phyloP scores from a whole-genome alignment of 441 rosid genomes.

The Iberis amara region DNA sequence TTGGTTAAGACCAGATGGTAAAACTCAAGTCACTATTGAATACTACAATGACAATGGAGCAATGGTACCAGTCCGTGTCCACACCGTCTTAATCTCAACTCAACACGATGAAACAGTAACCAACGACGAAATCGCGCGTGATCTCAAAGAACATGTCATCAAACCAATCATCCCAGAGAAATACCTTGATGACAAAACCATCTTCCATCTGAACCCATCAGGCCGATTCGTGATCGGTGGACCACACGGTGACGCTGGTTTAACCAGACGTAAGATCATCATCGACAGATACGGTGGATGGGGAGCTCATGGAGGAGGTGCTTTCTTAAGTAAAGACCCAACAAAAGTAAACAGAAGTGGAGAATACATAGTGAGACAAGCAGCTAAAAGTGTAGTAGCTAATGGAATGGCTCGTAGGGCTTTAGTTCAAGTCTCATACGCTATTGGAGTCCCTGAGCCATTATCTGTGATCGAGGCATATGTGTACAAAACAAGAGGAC shows the following conservation, averaged over 20 bases:
- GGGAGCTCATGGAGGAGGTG: conserved; percentile 72
- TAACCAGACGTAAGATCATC: conserved; percentile 63
- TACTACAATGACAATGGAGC: conserved; percentile 58
- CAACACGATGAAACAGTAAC: conserved; percentile 67
- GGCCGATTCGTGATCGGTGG: conserved; percentile 67
- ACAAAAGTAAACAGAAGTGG: conserved; percentile 60
- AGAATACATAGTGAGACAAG: conserved; percentile 61
- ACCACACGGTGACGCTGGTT: conserved; percentile 68
- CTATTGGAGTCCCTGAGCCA: conserved; percentile 62
- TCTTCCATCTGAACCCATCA: conserved; percentile 62
- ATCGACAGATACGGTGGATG: conserved; percentile 63
- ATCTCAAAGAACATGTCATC: conserved; percentile 55
- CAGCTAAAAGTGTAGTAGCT: conserved; percentile 66
- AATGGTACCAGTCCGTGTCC: conserved; percentile 57
- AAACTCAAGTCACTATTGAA: conserved; percentile 66
- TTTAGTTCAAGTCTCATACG: conserved; percentile 62
- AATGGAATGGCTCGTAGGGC: conserved; percentile 56
- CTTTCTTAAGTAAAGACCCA: conserved; percentile 58
- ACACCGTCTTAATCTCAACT: conserved; percentile 57
- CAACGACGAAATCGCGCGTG: conserved; percentile 55
- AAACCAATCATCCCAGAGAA: conserved; percentile 53
- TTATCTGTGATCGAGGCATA: no score
- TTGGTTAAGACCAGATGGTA: conserved; percentile 62
- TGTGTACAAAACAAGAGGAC: no score
- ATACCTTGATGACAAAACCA: conserved; percentile 62